Evolutionary conservation across 208 protist genomes (phyloP).

Genomic region (Leishmania turanica): DNA sequence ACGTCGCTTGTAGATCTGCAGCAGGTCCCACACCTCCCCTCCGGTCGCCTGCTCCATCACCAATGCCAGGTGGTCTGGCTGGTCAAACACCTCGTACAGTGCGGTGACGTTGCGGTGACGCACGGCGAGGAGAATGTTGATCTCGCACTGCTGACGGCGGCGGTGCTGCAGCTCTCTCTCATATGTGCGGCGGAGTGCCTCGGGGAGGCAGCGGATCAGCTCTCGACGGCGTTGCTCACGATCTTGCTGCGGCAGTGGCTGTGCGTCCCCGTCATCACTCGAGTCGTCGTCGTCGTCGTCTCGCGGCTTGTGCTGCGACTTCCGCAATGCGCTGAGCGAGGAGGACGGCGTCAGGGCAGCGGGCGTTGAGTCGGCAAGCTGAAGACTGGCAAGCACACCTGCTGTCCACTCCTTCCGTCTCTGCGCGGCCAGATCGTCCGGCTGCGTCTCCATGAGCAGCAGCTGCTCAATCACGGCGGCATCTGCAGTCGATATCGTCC

Average conservation of each 20-base stretch:
- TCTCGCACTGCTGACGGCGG: constrained; percentile 69
- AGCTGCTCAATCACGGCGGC: constrained; percentile 33
- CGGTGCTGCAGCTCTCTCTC: constrained; percentile 45
- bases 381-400: constrained; percentile 13
- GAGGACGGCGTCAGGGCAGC: constrained; percentile 10
- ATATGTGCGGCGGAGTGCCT: constrained; percentile 37
- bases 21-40: constrained; percentile 56
- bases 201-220: constrained; percentile 36
- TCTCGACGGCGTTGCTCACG: constrained; percentile 26
- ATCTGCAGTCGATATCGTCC: constrained; percentile 15
- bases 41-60: constrained; percentile 83
- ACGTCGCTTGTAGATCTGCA: constrained; percentile 35
- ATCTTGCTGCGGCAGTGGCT: not conserved
- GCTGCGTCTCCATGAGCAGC: constrained; percentile 48
- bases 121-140: constrained; percentile 67
- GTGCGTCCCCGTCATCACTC: not conserved
- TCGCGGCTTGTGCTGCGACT: constrained; percentile 1
- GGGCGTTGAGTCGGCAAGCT: constrained; percentile 15
- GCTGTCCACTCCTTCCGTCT: constrained; percentile 24
- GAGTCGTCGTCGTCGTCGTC: not conserved
- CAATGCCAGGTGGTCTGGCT: constrained; percentile 48
- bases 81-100: constrained; percentile 71
- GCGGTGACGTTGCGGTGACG: constrained; percentile 63
- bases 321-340: not conserved
- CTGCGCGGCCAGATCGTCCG: constrained; percentile 35